Base-by-base conservation (phyloP, 2,329 filamentous ascomycete genomes). In the Botrytis byssoidea region DNA sequence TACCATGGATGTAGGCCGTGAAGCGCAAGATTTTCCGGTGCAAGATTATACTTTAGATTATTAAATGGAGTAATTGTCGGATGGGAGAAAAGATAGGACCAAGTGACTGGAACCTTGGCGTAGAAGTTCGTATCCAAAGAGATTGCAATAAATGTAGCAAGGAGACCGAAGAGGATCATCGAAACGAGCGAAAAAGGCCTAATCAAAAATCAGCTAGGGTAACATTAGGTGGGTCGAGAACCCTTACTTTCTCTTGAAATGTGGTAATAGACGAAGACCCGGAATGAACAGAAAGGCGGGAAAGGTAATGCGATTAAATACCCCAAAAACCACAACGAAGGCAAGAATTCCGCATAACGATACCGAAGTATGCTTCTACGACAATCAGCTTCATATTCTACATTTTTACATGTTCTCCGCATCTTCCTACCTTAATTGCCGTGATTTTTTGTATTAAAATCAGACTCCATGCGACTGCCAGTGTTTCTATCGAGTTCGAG, bases 271-370 rank as follows among this genome's bases (percentile, higher is more conserved):
- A 80, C 91, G 91, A 81, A 97, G 84, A 51, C 92, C 91, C 71
- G 96, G 95, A 81, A 98, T 89, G 74, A 97, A 82, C 75, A 99
- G 84, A 82, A 97, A 99, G 22, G 95, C 95, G 64, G 95, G 95
- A 82, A 98, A 98, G 16, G 96, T 99, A 80, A 98, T 98, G 77
- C 96, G 90, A 83, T 98, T 99, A 84, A 99, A 99, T 74, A 95
- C 85, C 68, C 96, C 96, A 79, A 96, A 92, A 22, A 97, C 91
- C 70, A 89, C 87, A 72, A 98, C 89, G 75, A 95, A 90, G 44
- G 94, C 94, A 59, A 99, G 88, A 60, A 96, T 86, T 59, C 89
- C 88, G 74, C 92, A 94, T 32, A 94, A 91, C 78, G 94, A 85
- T 73, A 93, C 85, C 66, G 93, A 93, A 73, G 93, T 92, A 79